Conservation (phyloP, 208 protist species). For the Leishmania aethiopica region DNA sequence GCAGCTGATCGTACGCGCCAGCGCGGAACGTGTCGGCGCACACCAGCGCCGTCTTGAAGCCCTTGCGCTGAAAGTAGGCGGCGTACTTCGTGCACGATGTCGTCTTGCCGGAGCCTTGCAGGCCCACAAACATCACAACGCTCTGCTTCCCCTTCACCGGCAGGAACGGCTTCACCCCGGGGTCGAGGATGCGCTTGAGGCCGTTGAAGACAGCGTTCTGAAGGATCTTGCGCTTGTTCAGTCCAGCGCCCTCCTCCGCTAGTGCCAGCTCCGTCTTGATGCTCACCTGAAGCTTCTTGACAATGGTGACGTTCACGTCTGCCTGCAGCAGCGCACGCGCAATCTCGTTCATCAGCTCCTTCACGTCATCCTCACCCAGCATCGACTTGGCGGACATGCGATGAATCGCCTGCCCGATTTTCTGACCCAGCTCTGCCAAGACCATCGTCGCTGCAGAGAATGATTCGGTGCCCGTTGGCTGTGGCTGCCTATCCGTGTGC, state of each 20-base stretch:
- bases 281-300: constrained; percentile 93
- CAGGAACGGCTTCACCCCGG: constrained; percentile 95
- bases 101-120: constrained; percentile 98
- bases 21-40: constrained; percentile 99
- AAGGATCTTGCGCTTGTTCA: constrained; percentile 97
- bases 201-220: constrained; percentile 97
- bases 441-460: constrained; percentile 69
- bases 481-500: not conserved
- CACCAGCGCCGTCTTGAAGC: constrained; percentile 95
- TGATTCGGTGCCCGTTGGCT: not conserved
- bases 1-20: constrained; percentile 97
- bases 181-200: constrained; percentile 97
- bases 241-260: constrained; percentile 91
- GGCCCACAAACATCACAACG: constrained; percentile 99
- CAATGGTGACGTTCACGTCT: constrained; percentile 97
- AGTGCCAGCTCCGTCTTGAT: constrained; percentile 94
- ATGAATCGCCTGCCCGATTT: constrained; percentile 93
- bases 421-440: constrained; percentile 92
- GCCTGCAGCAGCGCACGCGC: constrained; percentile 94
- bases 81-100: constrained; percentile 99
- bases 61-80: constrained; percentile 95
- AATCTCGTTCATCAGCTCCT: constrained; percentile 96
- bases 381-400: constrained; percentile 91
- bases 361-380: constrained; percentile 95
- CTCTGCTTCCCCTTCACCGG: constrained; percentile 96